Conservation (phyloP, 257 asterid genomes). For the Striga asiatica region DNA sequence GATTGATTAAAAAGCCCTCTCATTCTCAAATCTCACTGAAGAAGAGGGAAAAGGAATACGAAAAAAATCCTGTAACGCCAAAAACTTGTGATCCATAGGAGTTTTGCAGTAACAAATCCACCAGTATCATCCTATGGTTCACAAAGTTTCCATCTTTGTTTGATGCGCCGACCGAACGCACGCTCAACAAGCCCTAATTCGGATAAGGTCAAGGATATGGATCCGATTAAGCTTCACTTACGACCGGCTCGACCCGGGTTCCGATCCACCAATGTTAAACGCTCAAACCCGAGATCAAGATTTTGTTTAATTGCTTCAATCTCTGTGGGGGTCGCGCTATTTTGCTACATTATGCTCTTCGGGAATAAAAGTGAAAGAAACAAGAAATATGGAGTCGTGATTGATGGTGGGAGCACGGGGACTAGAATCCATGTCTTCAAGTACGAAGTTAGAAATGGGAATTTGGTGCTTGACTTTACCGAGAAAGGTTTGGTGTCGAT, state of each 20-base stretch:
- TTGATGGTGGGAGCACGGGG: constrained; percentile 99
- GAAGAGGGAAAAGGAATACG: not conserved
- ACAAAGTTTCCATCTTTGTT: constrained; percentile 45
- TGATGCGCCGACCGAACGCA: constrained; percentile 99
- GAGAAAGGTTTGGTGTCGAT: constrained; percentile 56
- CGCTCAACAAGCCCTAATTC: constrained; percentile 34
- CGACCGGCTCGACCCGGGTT: constrained; percentile 47
- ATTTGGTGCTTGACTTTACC: constrained; percentile 54
- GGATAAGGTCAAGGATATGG: constrained; percentile 41
- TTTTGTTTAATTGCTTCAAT: constrained; percentile 32
- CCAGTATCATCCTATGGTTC: constrained; percentile 46
- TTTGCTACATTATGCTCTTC: constrained; percentile 43
- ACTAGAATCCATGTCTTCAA: constrained; percentile 82
- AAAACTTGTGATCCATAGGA: constrained; percentile 23
- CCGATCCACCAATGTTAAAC: constrained; percentile 31
- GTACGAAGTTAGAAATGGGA: constrained; percentile 46
- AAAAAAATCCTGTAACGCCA: not conserved
- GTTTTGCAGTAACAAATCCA: constrained; percentile 13
- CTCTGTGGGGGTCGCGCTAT: constrained; percentile 19
- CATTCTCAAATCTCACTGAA: constrained; percentile 7
- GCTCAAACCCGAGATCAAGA: constrained; percentile 30
- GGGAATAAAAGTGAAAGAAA: constrained; percentile 19
- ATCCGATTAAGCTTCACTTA: constrained; percentile 53
- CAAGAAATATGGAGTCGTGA: constrained; percentile 56
- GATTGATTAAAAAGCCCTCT: constrained; percentile 20